These are phyloP conservation scores for Annulohypoxylon moriforme DNA, from an alignment of 495 filamentous ascomycete species.

Conservation along the genomic window DNA sequence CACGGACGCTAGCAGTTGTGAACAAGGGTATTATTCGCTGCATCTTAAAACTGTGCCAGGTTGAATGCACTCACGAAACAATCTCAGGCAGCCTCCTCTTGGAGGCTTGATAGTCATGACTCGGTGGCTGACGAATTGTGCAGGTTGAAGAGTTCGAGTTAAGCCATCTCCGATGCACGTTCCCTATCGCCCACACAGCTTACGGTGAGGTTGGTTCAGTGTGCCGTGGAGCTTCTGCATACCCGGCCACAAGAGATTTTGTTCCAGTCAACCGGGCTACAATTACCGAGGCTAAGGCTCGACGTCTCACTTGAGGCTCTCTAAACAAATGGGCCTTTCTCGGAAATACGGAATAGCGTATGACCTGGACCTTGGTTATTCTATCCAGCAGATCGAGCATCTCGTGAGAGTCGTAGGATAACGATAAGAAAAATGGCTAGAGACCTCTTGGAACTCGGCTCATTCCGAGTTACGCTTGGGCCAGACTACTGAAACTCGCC, in stretches of 20 bases:
- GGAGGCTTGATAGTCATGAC: not conserved
- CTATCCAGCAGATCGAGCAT: conserved; percentile 4
- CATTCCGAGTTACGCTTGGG: conserved; percentile 29
- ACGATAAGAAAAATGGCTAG: conserved; percentile 5
- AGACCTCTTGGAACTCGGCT: conserved; percentile 16
- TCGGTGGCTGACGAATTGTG: not conserved
- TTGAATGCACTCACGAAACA: conserved; percentile 18
- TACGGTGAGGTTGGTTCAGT: not conserved
- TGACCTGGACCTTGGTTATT: conserved; percentile 9
- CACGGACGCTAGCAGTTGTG: conserved; percentile 26
- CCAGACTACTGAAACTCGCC: conserved; percentile 42
- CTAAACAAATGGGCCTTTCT: not conserved
- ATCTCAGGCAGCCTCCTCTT: not conserved
- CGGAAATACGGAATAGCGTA: conserved; percentile 6
- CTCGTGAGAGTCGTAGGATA: conserved; percentile 17
- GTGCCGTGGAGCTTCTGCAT: not conserved
- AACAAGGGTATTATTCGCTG: conserved; percentile 30
- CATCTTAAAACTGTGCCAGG: conserved; percentile 8
- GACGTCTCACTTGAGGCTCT: not conserved
- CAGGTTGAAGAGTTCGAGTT: not conserved
- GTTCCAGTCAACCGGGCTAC: not conserved
- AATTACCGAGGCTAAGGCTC: conserved; percentile 1
- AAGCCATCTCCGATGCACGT: not conserved
- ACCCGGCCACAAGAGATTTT: not conserved
- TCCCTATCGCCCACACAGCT: not conserved